Evolutionary conservation across 2,329 filamentous ascomycete species (phyloP), one percentile per base, ranked within the genome.

Genomic region (Diaporthe citri): DNA sequence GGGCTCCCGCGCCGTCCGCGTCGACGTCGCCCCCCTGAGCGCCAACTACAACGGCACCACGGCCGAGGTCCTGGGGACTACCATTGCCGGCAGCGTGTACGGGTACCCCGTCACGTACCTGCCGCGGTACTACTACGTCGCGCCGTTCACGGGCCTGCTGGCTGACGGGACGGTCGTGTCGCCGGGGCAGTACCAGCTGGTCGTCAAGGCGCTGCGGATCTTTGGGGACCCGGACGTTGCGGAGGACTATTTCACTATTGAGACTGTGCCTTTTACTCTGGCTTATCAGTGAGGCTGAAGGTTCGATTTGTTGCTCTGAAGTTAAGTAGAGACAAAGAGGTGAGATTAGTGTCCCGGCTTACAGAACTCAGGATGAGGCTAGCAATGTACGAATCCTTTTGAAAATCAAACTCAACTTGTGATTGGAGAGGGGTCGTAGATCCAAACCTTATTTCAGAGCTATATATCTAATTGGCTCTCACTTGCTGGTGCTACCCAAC

Each of bases 131-230:
- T 66, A 62, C 7, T 73, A 75, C 25, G 59, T 64, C 0, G 69
- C 76, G n/a, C 74, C 72, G 15, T 81, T 81, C 69, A 76, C 41
- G 20, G 80, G 80, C 2, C 39, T 77, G 55, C 64, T 81, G 46
- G 76, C 64, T 3, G 79, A 81, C 56, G 76, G 80, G 0, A 76
- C 71, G 0, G 73, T 78, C 13, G 77, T 80, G 9, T 76, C 79
- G 0, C 79, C 78, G 66, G 81, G 81, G 0, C 51, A 41, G 6
- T 82, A 82, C 55, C 71, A 60, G 64, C 74, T 82, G 39, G 75
- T 80, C 25, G 76, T 77, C 13, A 76, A 77, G 31, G 78, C 76
- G 7, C 46, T 82, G 52, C 77, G 74, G 64, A 74, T 81, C 20
- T 80, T 80, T 72, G 81, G 81, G 2, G 78, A 82, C 39, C 62